Evolutionary conservation across 1,139 yeast genomes (phyloP).

Genomic region (Debaryomyces robertsiae): DNA sequence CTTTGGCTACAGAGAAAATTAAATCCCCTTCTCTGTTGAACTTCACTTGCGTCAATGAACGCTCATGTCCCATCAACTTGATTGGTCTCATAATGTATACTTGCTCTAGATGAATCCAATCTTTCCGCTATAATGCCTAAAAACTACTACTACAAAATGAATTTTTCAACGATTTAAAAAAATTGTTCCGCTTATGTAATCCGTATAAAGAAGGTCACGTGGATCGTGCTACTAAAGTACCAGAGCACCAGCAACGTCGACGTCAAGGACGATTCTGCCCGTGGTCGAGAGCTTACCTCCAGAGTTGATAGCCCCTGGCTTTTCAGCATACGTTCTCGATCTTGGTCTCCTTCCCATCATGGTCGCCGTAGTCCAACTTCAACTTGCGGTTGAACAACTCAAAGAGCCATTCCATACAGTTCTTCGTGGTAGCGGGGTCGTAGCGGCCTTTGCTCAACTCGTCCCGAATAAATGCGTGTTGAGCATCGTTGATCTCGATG

Average conservation of each 20-base stretch:
- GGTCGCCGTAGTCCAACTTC: conserved; percentile 67
- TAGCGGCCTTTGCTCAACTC: conserved; percentile 77
- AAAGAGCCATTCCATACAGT: conserved; percentile 66
- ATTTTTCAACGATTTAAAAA: conserved; percentile 14
- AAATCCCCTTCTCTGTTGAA: conserved; percentile 95
- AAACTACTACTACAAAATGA: conserved; percentile 1
- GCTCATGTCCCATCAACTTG: conserved; percentile 77
- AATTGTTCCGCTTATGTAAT: conserved; percentile 10
- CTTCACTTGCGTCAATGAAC: conserved; percentile 88
- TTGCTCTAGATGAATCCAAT: neutral
- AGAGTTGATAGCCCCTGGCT: too few species aligned
- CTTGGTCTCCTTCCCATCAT: conserved; percentile 49
- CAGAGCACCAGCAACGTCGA: too few species aligned
- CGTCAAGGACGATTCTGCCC: too few species aligned
- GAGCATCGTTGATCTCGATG: conserved; percentile 73
- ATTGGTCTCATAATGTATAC: conserved; percentile 47
- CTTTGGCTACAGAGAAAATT: conserved; percentile 90
- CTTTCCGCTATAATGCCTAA: too few species aligned
- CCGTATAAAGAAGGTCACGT: conserved; percentile 9
- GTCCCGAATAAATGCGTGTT: conserved; percentile 82
- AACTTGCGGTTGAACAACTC: conserved; percentile 73
- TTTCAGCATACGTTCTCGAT: conserved; percentile 74
- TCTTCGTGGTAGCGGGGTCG: conserved; percentile 72
- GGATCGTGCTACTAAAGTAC: neutral
- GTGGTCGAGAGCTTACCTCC: too few species aligned